Base-by-base conservation (phyloP, 1,139 yeast species). In the Pichia norvegensis region DNA sequence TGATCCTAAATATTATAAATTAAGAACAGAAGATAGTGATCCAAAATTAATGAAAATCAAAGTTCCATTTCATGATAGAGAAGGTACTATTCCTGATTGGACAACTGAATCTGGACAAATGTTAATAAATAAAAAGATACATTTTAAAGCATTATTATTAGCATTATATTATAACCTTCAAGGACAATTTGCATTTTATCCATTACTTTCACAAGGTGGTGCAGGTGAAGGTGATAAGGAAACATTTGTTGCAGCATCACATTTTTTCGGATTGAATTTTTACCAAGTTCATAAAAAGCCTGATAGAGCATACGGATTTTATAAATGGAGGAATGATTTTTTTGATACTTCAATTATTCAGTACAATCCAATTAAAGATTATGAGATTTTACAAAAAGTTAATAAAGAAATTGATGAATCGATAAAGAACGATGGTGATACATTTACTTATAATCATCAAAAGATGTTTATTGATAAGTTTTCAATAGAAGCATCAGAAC, bases 141-240 rank as follows among this genome's bases (percentile, higher is more conserved):
- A 79, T 59, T 65, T 74, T 47, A 66, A 66, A 48, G 69, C 83
- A 0, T 62, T 80, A 43, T 53, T 79, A 31, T 64, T 79, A 31
- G 70, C 84, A 1, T 62, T 78, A 49, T 80, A 78, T 57, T 80
- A 79, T 60, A 79, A 79, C 54, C 65, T 67, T 42, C 72, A 70
- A 59, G 82, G 83, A 0, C 79, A 78, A 40, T 67, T 67, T 41
- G 78, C 72, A 62, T 78, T 72, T 58, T 78, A 77, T 52, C 73
- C 74, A 14, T 61, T 78, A 46, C 60, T 78, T 41, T 72, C 78
- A n/a, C 81, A 76, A 60, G 80, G 80, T 47, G 75, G 79, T 20
- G 78, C 80, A 13, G 81, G 81, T 42, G 78, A 77, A 59, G 82
- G 83, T 52, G 82, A 78, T 58, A 79, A 79, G 55, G 85, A 79